Evolutionary conservation across 176 grass and related monocot species (phyloP).

Genomic region (Avena insularis): DNA sequence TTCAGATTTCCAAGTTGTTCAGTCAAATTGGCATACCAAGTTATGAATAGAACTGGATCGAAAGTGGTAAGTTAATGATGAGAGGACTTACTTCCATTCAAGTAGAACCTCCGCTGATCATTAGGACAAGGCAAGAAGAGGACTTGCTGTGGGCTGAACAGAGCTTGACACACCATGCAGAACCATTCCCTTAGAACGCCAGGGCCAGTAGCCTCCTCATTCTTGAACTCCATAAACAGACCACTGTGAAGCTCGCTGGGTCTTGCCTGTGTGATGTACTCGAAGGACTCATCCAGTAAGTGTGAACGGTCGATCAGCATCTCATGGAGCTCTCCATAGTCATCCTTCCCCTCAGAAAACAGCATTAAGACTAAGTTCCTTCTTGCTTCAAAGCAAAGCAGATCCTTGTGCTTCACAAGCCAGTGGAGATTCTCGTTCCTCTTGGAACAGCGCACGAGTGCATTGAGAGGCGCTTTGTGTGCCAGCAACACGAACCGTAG

Average conservation of each 20-base stretch:
- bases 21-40: background rate
- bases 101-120: slow-evolving; percentile 85
- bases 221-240: slow-evolving; percentile 99
- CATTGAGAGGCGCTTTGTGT: slow-evolving; percentile 61
- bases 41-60: background rate
- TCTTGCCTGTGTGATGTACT: slow-evolving; percentile 70
- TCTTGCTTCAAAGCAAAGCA: slow-evolving; percentile 81
- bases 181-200: slow-evolving; percentile 99
- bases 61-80: slow-evolving; percentile 27
- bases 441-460: slow-evolving; percentile 69
- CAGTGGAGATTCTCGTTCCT: slow-evolving; percentile 70
- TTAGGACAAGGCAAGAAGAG: slow-evolving; percentile 86
- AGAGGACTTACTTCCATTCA: slow-evolving; percentile 85
- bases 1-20: slow-evolving; percentile 17
- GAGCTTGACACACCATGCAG: slow-evolving; percentile 80
- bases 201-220: slow-evolving; percentile 97
- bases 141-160: slow-evolving; percentile 90
- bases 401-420: slow-evolving; percentile 86
- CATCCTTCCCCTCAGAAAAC: slow-evolving; percentile 89
- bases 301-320: slow-evolving; percentile 92
- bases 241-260: slow-evolving; percentile 68
- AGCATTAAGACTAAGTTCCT: slow-evolving; percentile 91
- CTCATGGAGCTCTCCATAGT: slow-evolving; percentile 87
- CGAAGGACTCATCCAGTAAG: slow-evolving; percentile 83
- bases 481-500: slow-evolving; percentile 67